Base-by-base conservation (phyloP, 768 basidiomycete genomes). In the Phaeotremella skinneri region DNA sequence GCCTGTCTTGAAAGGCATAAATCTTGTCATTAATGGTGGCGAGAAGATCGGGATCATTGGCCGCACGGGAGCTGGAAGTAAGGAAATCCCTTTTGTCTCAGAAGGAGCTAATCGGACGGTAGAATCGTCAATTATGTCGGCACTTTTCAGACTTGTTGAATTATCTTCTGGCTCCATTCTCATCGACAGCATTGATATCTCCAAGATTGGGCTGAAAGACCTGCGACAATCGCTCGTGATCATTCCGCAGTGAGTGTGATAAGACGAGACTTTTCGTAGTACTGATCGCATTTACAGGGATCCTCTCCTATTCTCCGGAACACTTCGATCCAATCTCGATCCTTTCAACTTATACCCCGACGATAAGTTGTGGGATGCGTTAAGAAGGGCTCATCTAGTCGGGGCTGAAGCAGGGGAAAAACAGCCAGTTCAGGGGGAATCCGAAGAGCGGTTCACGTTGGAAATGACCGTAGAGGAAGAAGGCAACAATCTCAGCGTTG, bases 11-110 rank as follows among this genome's bases (percentile, higher is more conserved):
- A 87, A 84, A 64, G 82, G 86, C 29, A 82, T 97, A 52, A 83
- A 82, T 13, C 75, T 98, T 59, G 81, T 75, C 9, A 85, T 92
- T 66, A 80, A 84, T 67, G 80, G 88, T 0, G 84, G 82, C 43
- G 89, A 93, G 73, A 94, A 92, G 76, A 84, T 76, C 17, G 94
- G 94, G n/a, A 85, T 96, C 55, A 80, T 81, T 17, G 82, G 82
- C 0, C 64, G 82, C 50, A 94, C 92, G 3, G 92, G 82, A 23
- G 86, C 86, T 45, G 79, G 77, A 13, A 79, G 91, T 76, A 87
- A 86, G 26, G 86, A 85, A 1, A 85, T 93, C 53, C 87, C 91
- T 85, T 85, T 85, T 67, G 86, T 87, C 5, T 79, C 92, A 0
- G 91, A 85, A 76, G 85, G 90, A 20, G 89, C 89, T 13, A 21